Evolutionary conservation across 345 rosid species (phyloP).

Genomic region (Alliaria petiolata): DNA sequence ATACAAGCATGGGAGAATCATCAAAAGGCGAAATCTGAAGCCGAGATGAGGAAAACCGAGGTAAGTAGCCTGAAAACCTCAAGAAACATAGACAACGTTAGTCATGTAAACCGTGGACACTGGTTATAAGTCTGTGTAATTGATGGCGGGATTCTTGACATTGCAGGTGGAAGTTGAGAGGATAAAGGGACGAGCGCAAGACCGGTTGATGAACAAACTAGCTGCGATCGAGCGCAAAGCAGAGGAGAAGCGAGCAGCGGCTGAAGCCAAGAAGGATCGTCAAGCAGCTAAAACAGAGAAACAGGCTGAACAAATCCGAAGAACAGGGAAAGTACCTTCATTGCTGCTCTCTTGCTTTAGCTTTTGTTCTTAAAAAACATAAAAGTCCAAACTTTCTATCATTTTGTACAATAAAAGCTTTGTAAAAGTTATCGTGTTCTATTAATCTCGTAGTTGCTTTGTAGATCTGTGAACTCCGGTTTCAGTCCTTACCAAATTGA

Average conservation of each 20-base stretch:
- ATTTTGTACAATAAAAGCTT: constrained; percentile 17
- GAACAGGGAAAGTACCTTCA: constrained; percentile 75
- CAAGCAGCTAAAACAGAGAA: constrained; percentile 66
- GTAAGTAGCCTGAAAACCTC: constrained; percentile 29
- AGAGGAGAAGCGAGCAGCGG: constrained; percentile 73
- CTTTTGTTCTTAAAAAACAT: constrained; percentile 47
- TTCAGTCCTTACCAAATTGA: not conserved
- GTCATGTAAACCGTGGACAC: not conserved
- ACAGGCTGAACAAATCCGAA: constrained; percentile 66
- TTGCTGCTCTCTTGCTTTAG: constrained; percentile 48
- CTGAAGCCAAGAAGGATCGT: constrained; percentile 57
- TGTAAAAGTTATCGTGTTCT: not conserved
- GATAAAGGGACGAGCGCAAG: constrained; percentile 70
- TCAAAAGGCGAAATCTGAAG: constrained; percentile 74
- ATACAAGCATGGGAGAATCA: constrained; percentile 96
- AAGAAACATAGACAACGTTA: not conserved
- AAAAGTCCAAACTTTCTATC: not conserved
- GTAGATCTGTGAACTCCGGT: not conserved
- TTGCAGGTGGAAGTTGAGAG: constrained; percentile 84
- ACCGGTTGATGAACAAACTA: constrained; percentile 64
- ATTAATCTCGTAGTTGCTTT: not conserved
- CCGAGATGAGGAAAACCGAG: constrained; percentile 82
- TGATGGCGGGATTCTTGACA: not conserved
- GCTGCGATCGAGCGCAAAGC: constrained; percentile 64
- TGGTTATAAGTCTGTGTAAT: not conserved